phyloP scores from a whole-genome alignment of 768 basidiomycete genomes.

The Heimioporus sp. region DNA sequence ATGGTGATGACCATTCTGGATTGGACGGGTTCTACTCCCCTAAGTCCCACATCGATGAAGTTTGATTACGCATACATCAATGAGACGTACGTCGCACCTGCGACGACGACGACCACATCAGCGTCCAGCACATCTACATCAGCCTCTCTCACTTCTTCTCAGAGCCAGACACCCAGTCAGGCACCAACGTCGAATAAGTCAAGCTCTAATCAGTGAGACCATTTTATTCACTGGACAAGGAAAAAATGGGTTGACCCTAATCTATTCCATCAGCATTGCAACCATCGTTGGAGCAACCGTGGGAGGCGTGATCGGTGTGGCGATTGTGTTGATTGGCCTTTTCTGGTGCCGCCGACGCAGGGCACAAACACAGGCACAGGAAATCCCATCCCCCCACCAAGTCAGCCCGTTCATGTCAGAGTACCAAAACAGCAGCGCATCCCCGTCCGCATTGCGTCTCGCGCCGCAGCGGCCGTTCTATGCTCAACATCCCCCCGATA shows the following conservation, averaged over 20 bases:
- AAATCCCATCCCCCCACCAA: too few relatives aligned
- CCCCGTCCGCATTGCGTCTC: not conserved
- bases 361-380: not conserved
- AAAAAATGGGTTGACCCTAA: not conserved
- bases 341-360: slow-evolving; percentile 9
- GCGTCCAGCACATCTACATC: not conserved
- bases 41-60: slow-evolving; percentile 18
- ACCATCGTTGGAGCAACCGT: slow-evolving; percentile 12
- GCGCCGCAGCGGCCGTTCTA: too few relatives aligned
- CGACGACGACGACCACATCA: not conserved
- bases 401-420: slow-evolving; percentile 3
- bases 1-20: slow-evolving; percentile 21
- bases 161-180: not conserved
- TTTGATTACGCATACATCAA: slow-evolving; percentile 28
- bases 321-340: not conserved
- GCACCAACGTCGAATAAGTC: not conserved
- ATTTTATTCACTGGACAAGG: not conserved
- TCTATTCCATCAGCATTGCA: slow-evolving; percentile 12
- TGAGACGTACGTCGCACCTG: slow-evolving; percentile 15
- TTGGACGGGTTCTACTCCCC: slow-evolving; percentile 6
- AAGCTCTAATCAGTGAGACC: slow-evolving; percentile 5
- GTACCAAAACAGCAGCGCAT: not conserved
- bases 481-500: not conserved
- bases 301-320: slow-evolving; percentile 7
- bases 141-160: not conserved